Evolutionary conservation across 257 asterid species (phyloP).

Genomic region (Nicotiana noctiflora): DNA sequence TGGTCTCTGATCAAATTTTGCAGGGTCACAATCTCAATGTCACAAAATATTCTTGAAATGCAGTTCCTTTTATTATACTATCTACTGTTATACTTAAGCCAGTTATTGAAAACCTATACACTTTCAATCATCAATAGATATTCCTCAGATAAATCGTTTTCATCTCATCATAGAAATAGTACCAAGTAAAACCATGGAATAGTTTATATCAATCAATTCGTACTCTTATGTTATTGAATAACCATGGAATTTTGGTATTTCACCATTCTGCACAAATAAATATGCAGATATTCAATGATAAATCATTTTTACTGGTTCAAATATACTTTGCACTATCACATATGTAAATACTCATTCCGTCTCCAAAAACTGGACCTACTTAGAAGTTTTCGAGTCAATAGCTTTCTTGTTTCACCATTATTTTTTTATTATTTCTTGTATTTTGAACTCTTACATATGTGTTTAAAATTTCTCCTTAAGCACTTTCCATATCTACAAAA

Average conservation of each 20-base stretch:
- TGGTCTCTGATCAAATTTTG: neutral
- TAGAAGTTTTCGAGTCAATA: neutral
- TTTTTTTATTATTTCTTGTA: neutral
- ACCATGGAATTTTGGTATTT: neutral
- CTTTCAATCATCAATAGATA: neutral
- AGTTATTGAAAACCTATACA: neutral
- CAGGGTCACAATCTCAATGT: neutral
- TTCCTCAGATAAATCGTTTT: neutral
- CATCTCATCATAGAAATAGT: neutral
- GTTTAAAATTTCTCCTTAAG: neutral
- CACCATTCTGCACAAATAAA: neutral
- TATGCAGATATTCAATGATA: neutral
- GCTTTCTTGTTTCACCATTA: neutral
- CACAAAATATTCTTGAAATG: neutral
- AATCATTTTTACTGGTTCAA: neutral
- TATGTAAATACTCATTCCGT: neutral
- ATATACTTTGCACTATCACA: neutral
- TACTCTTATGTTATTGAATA: neutral
- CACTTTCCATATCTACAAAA: neutral
- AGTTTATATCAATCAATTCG: neutral
- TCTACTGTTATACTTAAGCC: neutral
- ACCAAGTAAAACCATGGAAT: neutral
- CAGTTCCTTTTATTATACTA: neutral
- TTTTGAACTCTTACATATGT: neutral
- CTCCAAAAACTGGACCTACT: neutral